Evolutionary conservation across 2,329 filamentous ascomycete genomes (phyloP).

Genomic region (Exophiala lecanii-corni): DNA sequence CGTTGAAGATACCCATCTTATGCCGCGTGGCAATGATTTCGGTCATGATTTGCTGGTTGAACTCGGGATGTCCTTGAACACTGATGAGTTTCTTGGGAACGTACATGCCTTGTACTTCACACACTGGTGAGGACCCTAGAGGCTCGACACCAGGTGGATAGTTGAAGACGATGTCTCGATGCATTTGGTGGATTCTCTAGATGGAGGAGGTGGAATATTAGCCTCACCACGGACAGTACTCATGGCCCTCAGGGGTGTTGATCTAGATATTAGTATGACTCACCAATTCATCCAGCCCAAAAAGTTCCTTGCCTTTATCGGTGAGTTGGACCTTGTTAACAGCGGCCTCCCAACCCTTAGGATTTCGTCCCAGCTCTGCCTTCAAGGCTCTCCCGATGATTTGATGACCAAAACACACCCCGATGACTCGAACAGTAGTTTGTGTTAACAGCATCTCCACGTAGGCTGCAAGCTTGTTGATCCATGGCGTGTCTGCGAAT

Average conservation of each 20-base stretch:
- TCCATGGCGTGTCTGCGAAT: constrained; percentile 72
- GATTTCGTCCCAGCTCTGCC: constrained; percentile 60
- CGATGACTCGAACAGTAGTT: constrained; percentile 64
- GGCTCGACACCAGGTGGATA: constrained; percentile 59
- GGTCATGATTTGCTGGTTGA: constrained; percentile 64
- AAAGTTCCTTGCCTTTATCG: constrained; percentile 64
- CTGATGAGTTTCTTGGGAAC: constrained; percentile 62
- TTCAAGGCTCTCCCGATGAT: constrained; percentile 72
- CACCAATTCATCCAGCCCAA: constrained; percentile 61
- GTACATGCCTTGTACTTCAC: constrained; percentile 78
- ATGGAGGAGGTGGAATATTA: too few species aligned
- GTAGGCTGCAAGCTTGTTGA: constrained; percentile 67
- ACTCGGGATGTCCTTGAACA: constrained; percentile 85
- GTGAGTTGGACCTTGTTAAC: constrained; percentile 67
- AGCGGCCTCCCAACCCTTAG: constrained; percentile 74
- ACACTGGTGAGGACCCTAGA: constrained; percentile 62
- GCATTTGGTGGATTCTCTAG: constrained; percentile 71
- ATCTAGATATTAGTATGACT: too few species aligned
- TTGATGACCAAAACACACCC: constrained; percentile 84
- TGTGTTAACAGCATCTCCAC: constrained; percentile 57
- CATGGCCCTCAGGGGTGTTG: too few species aligned
- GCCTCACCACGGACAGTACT: too few species aligned
- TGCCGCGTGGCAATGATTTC: constrained; percentile 64
- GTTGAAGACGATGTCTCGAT: constrained; percentile 67
- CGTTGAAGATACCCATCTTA: constrained; percentile 62